phyloP scores from a whole-genome alignment of 345 rosid species.

The Populus alba region DNA sequence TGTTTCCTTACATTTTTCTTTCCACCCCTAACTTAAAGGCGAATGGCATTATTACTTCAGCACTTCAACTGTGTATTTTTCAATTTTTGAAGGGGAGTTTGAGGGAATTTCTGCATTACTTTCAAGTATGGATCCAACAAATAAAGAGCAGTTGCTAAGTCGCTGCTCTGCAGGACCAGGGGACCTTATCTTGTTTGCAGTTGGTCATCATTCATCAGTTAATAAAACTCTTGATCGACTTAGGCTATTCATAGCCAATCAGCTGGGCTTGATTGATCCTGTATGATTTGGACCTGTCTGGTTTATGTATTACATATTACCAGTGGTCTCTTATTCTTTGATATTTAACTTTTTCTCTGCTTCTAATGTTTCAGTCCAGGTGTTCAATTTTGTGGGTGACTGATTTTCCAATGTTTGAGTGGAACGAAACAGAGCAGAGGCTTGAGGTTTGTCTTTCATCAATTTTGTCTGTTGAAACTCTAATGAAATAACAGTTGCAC shows the following conservation, averaged over 20 bases:
- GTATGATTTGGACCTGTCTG: slow-evolving; percentile 43
- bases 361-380: slow-evolving; percentile 52
- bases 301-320: slow-evolving; percentile 8
- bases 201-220: slow-evolving; percentile 68
- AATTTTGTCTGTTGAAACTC: slow-evolving; percentile 2
- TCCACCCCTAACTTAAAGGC: neutral
- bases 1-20: neutral
- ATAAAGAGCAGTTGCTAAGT: slow-evolving; percentile 47
- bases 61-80: slow-evolving; percentile 6
- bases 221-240: slow-evolving; percentile 76
- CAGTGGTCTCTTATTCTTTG: neutral
- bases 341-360: slow-evolving; percentile 1
- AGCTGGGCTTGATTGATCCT: slow-evolving; percentile 69
- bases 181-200: slow-evolving; percentile 88
- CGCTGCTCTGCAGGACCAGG: slow-evolving; percentile 73
- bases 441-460: slow-evolving; percentile 63
- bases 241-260: slow-evolving; percentile 64
- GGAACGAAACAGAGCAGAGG: slow-evolving; percentile 85
- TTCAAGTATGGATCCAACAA: slow-evolving; percentile 58
- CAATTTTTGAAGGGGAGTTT: slow-evolving; percentile 38
- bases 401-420: slow-evolving; percentile 96
- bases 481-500: slow-evolving; percentile 3
- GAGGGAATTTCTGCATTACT: slow-evolving; percentile 83
- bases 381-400: slow-evolving; percentile 93
- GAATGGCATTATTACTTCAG: slow-evolving; percentile 2